These are phyloP conservation scores for Globisporangium middletonii DNA, from an alignment of 352 stramenopile genomes.

Conservation along the genomic window DNA sequence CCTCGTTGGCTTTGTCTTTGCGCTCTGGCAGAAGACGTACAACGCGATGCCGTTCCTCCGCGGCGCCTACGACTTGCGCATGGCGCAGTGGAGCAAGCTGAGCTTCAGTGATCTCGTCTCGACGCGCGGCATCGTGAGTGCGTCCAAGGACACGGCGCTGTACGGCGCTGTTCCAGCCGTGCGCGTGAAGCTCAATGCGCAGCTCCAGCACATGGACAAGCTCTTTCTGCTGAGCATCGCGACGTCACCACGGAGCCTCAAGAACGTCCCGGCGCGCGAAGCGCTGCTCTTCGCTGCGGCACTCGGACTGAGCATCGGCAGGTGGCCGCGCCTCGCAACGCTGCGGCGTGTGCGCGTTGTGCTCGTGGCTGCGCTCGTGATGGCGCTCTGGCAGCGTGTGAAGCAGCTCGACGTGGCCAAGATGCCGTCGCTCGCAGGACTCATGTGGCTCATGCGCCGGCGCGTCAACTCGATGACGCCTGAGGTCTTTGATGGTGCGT, in stretches of 20 bases:
- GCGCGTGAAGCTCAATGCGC: constrained; percentile 40
- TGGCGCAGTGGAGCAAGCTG: constrained; percentile 47
- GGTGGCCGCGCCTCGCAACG: constrained; percentile 10
- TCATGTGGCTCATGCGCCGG: constrained; percentile 59
- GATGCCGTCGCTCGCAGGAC: constrained; percentile 44
- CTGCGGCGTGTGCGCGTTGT: constrained; percentile 7
- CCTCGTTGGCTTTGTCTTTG: constrained; percentile 27
- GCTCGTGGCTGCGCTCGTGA: constrained; percentile 15
- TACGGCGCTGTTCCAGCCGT: constrained; percentile 43
- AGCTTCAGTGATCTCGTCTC: constrained; percentile 30
- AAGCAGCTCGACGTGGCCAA: constrained; percentile 58
- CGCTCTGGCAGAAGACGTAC: constrained; percentile 36
- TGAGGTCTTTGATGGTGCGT: constrained; percentile 48
- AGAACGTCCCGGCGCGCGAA: constrained; percentile 32
- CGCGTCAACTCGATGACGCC: constrained; percentile 33
- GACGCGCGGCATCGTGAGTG: constrained; percentile 25
- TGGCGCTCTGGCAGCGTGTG: constrained; percentile 27
- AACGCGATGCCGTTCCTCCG: constrained; percentile 35
- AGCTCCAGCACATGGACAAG: constrained; percentile 54
- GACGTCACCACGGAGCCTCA: constrained; percentile 43
- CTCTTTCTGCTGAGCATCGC: constrained; percentile 53
- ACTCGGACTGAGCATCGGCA: not conserved
- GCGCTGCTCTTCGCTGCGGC: constrained; percentile 7
- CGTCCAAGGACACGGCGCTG: constrained; percentile 36
- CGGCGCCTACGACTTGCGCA: constrained; percentile 37